Percentiles rank a stretch among this genome's conserved stretches.
These are phyloP conservation scores for Vigna mungo DNA, from an alignment of 306 rosid species.

Conservation along the genomic window DNA sequence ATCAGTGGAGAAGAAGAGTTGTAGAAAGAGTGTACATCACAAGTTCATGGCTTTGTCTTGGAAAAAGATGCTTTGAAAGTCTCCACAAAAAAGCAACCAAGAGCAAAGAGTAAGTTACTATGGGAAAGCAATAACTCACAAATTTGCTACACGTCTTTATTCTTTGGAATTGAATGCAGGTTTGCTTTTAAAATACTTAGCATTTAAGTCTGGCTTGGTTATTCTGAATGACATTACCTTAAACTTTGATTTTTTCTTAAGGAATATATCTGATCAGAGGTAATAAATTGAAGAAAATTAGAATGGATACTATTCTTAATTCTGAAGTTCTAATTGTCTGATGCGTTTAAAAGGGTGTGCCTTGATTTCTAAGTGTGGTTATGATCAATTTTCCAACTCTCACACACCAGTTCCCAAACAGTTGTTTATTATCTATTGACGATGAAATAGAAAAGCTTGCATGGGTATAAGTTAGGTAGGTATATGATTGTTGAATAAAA, in stretches of 20 bases:
- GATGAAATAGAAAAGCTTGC: too few species aligned
- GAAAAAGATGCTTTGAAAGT: background rate
- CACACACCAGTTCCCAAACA: too few species aligned
- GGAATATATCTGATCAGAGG: background rate
- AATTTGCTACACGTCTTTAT: background rate
- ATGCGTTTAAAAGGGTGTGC: background rate
- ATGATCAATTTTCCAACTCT: too few species aligned
- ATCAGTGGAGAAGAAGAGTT: background rate
- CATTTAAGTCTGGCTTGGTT: background rate
- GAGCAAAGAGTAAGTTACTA: background rate
- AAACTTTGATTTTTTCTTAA: background rate
- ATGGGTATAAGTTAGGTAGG: too few species aligned
- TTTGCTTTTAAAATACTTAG: background rate
- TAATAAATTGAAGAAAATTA: background rate
- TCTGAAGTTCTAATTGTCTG: background rate
- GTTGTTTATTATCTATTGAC: too few species aligned
- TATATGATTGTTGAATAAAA: too few species aligned
- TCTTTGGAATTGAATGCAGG: background rate
- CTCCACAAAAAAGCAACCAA: background rate
- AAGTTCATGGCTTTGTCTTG: background rate
- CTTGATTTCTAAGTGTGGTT: background rate
- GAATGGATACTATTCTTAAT: background rate
- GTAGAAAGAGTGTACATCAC: background rate
- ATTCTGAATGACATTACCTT: background rate
- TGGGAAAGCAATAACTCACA: background rate